Percentiles rank a stretch among this genome's conserved stretches.
phyloP scores from a whole-genome alignment of 2,329 filamentous ascomycete genomes.

The Aureobasidium sp. region DNA sequence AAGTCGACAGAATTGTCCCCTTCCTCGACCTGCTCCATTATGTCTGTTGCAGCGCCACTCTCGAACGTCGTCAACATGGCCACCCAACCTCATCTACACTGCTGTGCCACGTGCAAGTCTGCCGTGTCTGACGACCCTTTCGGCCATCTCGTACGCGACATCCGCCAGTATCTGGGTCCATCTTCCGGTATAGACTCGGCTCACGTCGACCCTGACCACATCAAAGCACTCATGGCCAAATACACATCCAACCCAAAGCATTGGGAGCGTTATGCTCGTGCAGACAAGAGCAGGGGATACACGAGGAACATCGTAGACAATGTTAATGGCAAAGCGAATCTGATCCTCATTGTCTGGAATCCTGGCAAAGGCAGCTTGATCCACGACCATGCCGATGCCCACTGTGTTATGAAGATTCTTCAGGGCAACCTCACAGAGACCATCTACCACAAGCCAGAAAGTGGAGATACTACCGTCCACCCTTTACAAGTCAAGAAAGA shows the following conservation, averaged over 20 bases:
- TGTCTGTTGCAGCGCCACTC: neutral
- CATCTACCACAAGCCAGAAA: slow-evolving; percentile 55
- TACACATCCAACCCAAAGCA: slow-evolving; percentile 64
- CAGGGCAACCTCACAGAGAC: slow-evolving; percentile 74
- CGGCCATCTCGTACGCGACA: slow-evolving; percentile 62
- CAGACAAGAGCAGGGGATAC: slow-evolving; percentile 64
- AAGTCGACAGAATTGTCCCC: too few species aligned
- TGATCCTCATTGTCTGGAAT: slow-evolving; percentile 85
- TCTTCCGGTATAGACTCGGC: slow-evolving; percentile 75
- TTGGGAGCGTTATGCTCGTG: slow-evolving; percentile 70
- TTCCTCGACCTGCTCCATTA: neutral
- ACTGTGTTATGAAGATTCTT: slow-evolving; percentile 87
- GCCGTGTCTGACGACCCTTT: slow-evolving; percentile 39
- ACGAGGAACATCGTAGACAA: slow-evolving; percentile 86
- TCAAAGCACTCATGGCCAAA: slow-evolving; percentile 65
- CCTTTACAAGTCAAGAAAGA: slow-evolving; percentile 59
- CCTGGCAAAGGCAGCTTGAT: slow-evolving; percentile 77
- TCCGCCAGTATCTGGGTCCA: slow-evolving; percentile 69
- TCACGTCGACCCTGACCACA: slow-evolving; percentile 67
- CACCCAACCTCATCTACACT: neutral
- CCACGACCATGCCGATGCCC: slow-evolving; percentile 72
- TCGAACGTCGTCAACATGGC: neutral
- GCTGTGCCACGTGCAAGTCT: slow-evolving; percentile 4
- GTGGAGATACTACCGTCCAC: neutral
- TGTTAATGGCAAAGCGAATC: slow-evolving; percentile 74